Conservation (phyloP, 2,329 filamentous ascomycete genomes). For the Aureobasidium uvarum region DNA sequence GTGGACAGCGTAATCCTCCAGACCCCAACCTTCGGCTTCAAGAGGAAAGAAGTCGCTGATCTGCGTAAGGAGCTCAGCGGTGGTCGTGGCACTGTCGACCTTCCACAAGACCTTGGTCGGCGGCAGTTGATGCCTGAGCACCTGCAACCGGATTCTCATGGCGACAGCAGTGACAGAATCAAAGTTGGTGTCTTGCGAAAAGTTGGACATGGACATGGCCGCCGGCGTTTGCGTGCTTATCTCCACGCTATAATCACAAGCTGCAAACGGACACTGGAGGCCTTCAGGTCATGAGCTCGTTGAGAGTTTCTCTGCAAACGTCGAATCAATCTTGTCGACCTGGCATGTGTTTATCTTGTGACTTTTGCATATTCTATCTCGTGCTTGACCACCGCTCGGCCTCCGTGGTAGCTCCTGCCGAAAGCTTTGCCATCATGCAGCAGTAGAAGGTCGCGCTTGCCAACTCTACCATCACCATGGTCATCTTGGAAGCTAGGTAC, state of each 20-base stretch:
- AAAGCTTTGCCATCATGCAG: not conserved
- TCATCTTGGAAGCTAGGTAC: not conserved
- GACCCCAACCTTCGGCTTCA: conserved; percentile 75
- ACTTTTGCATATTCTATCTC: not conserved
- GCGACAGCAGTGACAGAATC: not conserved
- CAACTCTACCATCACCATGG: not conserved
- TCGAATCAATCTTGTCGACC: not conserved
- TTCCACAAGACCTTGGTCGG: conserved; percentile 71
- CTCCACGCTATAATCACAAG: not conserved
- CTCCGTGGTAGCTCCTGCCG: not conserved
- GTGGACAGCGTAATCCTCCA: conserved; percentile 88
- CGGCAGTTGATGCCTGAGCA: conserved; percentile 72
- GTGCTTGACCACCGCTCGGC: not conserved
- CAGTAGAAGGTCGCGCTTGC: not conserved
- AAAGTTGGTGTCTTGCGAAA: not conserved
- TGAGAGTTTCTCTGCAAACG: not conserved
- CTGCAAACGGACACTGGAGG: no score
- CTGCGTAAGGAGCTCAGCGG: conserved; percentile 72
- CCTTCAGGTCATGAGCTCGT: no score
- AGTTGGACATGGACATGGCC: not conserved
- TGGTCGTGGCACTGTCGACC: conserved; percentile 56
- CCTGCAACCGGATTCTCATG: conserved; percentile 71
- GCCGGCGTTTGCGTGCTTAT: conserved; percentile 15
- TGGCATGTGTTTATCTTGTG: no score
- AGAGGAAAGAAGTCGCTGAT: conserved; percentile 79